Base-by-base conservation (phyloP, 768 basidiomycete species). In the Cyclocybe cylindracea region DNA sequence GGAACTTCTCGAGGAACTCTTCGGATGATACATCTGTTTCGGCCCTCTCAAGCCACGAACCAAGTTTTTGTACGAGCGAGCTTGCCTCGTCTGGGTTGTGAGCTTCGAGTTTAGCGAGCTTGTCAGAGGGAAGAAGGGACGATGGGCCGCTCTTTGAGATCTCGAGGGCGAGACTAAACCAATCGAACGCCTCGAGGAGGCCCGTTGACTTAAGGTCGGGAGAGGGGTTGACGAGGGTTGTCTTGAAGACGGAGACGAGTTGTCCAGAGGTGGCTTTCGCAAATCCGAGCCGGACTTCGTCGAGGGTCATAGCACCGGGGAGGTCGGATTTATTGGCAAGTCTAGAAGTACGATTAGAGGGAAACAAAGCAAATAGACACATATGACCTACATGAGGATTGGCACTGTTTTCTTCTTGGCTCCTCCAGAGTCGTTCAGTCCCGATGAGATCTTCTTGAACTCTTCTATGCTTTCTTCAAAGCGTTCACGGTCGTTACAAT, bases 271-370 rank as follows among this genome's bases (percentile, higher is more conserved):
- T 57, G 0, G 46, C 59, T 33, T 56, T 54, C 3, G 68, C 62
- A 41, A 75, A 72, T 1, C 51, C 52, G 32, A 63, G 58, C 7
- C 69, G 65, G 11, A 88, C 73, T 48, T 82, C 76, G 51, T 77
- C 72, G 2, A 79, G 64, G 32, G 76, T 68, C 63, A 80, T 70
- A 33, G 76, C 72, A 52, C 78, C 75, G 10, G 83, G 77, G 36
- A 77, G 53, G 66, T 88, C 85, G 60, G 80, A 78, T 67, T 87
- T 87, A 66, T 83, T 86, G 51, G 82, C 84, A 24, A 87, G 61
- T 49, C 75, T 77, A 48, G 7, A 29, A 18, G 10, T 9, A 18
- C 13, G 50, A 14, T 3, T 8, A 36, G 14, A 44, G 18, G 14
- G 10, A 9, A 38, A 40, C 34, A 9, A 10, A 33, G 33, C n/a